These are phyloP conservation scores for Sphaerostilbella broomeana DNA, from an alignment of 2,329 filamentous ascomycete genomes.

Conservation along the genomic window DNA sequence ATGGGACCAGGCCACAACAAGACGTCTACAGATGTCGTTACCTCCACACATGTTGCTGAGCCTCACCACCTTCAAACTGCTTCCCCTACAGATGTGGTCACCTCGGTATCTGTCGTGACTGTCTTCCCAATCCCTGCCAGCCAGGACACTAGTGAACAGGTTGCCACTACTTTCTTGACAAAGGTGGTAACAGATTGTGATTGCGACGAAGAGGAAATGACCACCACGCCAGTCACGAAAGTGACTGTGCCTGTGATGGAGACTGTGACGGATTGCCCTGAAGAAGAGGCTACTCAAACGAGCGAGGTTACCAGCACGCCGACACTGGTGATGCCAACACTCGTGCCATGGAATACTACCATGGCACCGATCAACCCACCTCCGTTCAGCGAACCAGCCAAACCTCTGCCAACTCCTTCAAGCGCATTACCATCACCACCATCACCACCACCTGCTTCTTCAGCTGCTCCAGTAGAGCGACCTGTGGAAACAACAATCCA, in stretches of 20 bases:
- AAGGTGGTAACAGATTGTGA: background rate
- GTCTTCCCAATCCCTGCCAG: slow-evolving; percentile 5
- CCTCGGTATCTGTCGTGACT: background rate
- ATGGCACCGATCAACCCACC: background rate
- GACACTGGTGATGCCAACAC: background rate
- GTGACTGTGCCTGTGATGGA: background rate
- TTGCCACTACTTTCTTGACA: background rate
- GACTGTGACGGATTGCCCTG: slow-evolving; percentile 4
- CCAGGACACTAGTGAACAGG: background rate
- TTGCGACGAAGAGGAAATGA: background rate
- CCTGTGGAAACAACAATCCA: background rate
- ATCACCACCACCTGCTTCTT: background rate
- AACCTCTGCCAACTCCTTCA: background rate
- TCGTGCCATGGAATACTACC: slow-evolving; percentile 2
- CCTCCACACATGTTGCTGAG: background rate
- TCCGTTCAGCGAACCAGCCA: background rate
- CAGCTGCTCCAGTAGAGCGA: background rate
- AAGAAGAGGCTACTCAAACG: background rate
- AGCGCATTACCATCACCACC: background rate
- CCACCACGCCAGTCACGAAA: background rate
- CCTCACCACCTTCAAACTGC: background rate
- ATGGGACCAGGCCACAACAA: slow-evolving; percentile 19
- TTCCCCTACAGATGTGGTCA: background rate
- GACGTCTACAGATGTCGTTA: slow-evolving; percentile 5
- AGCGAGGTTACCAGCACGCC: background rate